Percentiles rank a stretch among this genome's conserved stretches.
These are phyloP conservation scores for Yamadazyma sp. DNA, from an alignment of 805 yeast species.

Conservation along the genomic window DNA sequence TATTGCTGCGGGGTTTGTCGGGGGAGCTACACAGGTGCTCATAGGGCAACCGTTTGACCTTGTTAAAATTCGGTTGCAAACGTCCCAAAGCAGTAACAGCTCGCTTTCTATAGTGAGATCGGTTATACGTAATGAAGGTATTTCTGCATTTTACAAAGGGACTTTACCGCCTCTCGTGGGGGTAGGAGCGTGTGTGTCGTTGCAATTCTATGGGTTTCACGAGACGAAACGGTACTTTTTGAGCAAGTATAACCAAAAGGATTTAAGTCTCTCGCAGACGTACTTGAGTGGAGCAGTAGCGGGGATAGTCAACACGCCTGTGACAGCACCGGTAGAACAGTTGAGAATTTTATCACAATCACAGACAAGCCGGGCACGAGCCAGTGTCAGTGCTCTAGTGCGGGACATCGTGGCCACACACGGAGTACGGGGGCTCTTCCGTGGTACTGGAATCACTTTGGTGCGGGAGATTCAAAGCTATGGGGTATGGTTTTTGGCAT, in stretches of 20 bases:
- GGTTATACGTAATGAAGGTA: slow-evolving; percentile 42
- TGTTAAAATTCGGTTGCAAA: slow-evolving; percentile 44
- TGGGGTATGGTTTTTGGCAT: slow-evolving; percentile 72
- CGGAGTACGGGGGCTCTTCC: slow-evolving; percentile 54
- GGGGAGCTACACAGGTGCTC: slow-evolving; percentile 48
- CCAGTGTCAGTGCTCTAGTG: slow-evolving; percentile 27
- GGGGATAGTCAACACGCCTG: slow-evolving; percentile 63
- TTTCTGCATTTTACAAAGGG: slow-evolving; percentile 45
- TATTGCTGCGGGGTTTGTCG: slow-evolving; percentile 45
- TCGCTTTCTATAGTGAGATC: slow-evolving; percentile 33
- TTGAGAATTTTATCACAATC: slow-evolving; percentile 61
- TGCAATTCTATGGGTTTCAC: slow-evolving; percentile 71
- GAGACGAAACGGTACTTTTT: slow-evolving; percentile 62
- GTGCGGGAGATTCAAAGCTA: slow-evolving; percentile 68
- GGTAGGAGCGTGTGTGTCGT: slow-evolving; percentile 61
- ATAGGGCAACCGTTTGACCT: slow-evolving; percentile 49
- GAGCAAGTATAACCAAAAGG: slow-evolving; percentile 24
- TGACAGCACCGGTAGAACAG: slow-evolving; percentile 67
- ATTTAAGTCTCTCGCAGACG: slow-evolving; percentile 52
- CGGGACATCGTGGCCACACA: slow-evolving; percentile 37
- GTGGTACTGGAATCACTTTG: slow-evolving; percentile 57
- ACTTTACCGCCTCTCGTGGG: slow-evolving; percentile 46
- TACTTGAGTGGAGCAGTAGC: slow-evolving; percentile 65
- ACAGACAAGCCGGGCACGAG: slow-evolving; percentile 2
- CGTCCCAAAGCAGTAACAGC: slow-evolving; percentile 27